Base-by-base conservation (phyloP, 2,329 filamentous ascomycete species). In the Nectriaceae sp. region DNA sequence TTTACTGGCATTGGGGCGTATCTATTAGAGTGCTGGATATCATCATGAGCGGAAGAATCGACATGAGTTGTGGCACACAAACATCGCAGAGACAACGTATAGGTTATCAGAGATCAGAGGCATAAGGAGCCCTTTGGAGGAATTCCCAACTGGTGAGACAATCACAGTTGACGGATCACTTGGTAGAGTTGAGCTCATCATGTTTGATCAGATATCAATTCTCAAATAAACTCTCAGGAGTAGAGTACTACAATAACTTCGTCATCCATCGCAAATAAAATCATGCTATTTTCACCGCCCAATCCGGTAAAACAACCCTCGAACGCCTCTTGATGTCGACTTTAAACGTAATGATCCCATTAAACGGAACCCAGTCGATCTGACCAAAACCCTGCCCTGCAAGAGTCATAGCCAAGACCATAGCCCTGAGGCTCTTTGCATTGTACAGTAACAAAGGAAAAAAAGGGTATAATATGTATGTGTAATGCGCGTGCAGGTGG, bases 381-480 rank as follows among this genome's bases (percentile, higher is more conserved):
- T 46, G 47, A 52, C 42, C 44, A 36, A 41, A 37, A 43, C 45
- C 46, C 37, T 33, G 35, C 40, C 44, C 40, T 41, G 31, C 37
- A 38, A 42, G 31, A 39, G 26, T 37, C 47, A 24, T 50, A 55
- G 47, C 57, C 57, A 53, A 53, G 49, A 49, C 52, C 47, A 40
- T 31, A 44, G 54, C 56, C 50, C 47, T 40, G 44, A 60, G 56
- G 53, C 58, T 49, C 47, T 45, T 52, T 40, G 55, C 54, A 56
- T 56, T 65, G 50, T 60, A 60, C 55, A 57, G 46, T 18, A 58
- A 59, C 54, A 56, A 47, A 21, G 31, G 44, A 43, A 57, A 56
- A 59, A 53, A 48, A 54, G 58, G 58, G 59, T 64, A 63, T 64
- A 61, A 49, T 56, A 43, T 42, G 49, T 43, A 41, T 42, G 16